A percentile compares a stretch with the other conserved stretches of the same genome.
Evolutionary conservation across 768 basidiomycete genomes (phyloP).

Genomic region (Inosperma sp.): DNA sequence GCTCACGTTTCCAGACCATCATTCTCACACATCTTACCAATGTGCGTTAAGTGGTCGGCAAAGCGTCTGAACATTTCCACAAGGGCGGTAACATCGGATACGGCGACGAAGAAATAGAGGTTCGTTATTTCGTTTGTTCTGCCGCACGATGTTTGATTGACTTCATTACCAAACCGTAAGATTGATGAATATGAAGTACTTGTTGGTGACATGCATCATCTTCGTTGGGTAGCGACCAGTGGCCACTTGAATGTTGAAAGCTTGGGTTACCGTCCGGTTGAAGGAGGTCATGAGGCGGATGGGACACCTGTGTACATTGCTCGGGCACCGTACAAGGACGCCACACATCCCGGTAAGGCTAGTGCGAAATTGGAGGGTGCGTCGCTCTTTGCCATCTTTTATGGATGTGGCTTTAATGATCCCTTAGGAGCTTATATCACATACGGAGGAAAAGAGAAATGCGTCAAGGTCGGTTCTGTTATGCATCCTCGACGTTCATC

Average conservation of each 20-base stretch:
- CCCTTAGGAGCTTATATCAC: constrained; percentile 52
- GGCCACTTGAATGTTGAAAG: constrained; percentile 42
- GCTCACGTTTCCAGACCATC: constrained; percentile 18
- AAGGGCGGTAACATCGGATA: constrained; percentile 65
- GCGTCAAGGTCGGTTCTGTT: constrained; percentile 22
- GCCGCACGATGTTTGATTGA: neutral
- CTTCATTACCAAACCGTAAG: constrained; percentile 35
- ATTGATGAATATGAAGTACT: constrained; percentile 63
- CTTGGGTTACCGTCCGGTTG: constrained; percentile 52
- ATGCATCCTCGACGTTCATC: neutral
- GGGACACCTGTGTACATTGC: constrained; percentile 60
- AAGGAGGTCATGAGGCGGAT: constrained; percentile 61
- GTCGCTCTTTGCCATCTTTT: constrained; percentile 12
- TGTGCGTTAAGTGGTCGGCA: constrained; percentile 55
- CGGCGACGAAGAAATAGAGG: constrained; percentile 53
- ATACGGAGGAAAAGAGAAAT: constrained; percentile 47
- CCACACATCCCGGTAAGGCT: constrained; percentile 61
- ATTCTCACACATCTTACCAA: neutral
- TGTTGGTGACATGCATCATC: constrained; percentile 52
- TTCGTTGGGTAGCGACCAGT: constrained; percentile 52
- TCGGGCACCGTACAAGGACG: constrained; percentile 48
- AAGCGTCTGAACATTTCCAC: constrained; percentile 52
- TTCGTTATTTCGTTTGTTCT: constrained; percentile 24
- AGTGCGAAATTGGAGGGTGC: constrained; percentile 49
- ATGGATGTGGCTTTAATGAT: neutral